These are phyloP conservation scores for Chondrostereum purpureum DNA, from an alignment of 1,284 basidiomycete species.

Conservation along the genomic window DNA sequence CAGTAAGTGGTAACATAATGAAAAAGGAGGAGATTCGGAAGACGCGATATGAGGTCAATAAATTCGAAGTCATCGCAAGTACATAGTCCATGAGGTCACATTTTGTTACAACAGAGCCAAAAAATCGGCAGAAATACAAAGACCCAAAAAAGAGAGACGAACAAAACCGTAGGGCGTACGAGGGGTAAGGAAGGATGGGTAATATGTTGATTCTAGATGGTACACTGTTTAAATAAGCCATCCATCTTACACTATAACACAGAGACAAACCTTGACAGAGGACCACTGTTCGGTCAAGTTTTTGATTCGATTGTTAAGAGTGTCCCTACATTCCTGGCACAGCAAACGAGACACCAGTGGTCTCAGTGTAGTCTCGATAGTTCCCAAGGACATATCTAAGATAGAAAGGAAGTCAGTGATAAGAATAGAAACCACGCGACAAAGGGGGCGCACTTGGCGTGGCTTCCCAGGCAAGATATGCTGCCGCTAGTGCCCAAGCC, in stretches of 20 bases:
- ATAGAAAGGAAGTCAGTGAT: neutral
- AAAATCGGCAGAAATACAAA: no score
- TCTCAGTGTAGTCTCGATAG: conserved; percentile 53
- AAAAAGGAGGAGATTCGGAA: no score
- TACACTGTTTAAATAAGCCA: no score
- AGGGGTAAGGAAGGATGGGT: no score
- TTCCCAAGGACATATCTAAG: conserved; percentile 55
- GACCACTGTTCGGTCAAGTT: conserved; percentile 70
- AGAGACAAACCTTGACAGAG: conserved; percentile 53
- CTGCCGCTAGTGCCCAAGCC: conserved; percentile 61
- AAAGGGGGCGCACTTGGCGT: conserved; percentile 42
- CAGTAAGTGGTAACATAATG: no score
- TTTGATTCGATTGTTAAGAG: conserved; percentile 59
- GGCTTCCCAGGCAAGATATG: conserved; percentile 65
- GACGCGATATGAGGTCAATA: no score
- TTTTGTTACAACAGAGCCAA: no score
- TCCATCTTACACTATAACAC: neutral
- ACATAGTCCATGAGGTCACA: no score
- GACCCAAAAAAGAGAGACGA: no score
- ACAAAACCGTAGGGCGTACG: no score
- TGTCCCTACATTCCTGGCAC: conserved; percentile 54
- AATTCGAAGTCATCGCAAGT: no score
- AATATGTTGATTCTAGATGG: no score
- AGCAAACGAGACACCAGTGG: conserved; percentile 51
- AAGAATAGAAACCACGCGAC: conserved; percentile 9